Evolutionary conservation across 805 yeast genomes (phyloP), one percentile per base, ranked within the genome.

Genomic region (Candida hispaniensis): DNA sequence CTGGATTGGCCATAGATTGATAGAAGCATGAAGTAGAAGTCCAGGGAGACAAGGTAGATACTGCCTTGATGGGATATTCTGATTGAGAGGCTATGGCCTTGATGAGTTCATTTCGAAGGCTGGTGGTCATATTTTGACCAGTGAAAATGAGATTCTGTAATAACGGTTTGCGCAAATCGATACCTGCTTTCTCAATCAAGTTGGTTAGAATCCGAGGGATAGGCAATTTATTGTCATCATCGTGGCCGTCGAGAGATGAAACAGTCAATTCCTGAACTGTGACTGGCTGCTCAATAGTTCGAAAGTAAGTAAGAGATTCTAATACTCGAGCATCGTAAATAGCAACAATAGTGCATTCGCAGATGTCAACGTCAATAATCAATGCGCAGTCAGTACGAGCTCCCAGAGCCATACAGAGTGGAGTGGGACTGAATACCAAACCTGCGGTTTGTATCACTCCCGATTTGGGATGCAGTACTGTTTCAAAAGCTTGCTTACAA

Each of bases 201-300:
- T 23, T 32, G 12, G 23, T 17, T 15, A 32, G 17, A 17, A 32
- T 22, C 8, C n/a, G 11, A 23, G 23, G 36, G 23, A 32, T 17
- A 4, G 36, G 36, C 4, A 32, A 21, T 17, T 18, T 28, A 14
- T 32, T 28, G 18, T 32, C 36, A 10, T 32, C 36, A 14, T 32
- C 22, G 9, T 32, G 36, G 5, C 22, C 12, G 10, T 32, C 36
- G 2, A 13, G 28, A 4, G 36, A 32, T 6, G 17, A 18, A 7
- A n/a, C 22, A 23, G 24, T 23, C 5, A 32, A 18, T 17, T 17
- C n/a, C 6, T 32, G 23, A 4, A 32, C 4, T 10, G 21, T 6
- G 2, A 6, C 36, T 0, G 14, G 10, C 15, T 23, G 16, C n/a
- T n/a, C n/a, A n/a, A n/a, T n/a, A n/a, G n/a, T n/a, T 5, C 36